Conservation (phyloP, 768 basidiomycete species). For the Lactarius pseudohatsudake region DNA sequence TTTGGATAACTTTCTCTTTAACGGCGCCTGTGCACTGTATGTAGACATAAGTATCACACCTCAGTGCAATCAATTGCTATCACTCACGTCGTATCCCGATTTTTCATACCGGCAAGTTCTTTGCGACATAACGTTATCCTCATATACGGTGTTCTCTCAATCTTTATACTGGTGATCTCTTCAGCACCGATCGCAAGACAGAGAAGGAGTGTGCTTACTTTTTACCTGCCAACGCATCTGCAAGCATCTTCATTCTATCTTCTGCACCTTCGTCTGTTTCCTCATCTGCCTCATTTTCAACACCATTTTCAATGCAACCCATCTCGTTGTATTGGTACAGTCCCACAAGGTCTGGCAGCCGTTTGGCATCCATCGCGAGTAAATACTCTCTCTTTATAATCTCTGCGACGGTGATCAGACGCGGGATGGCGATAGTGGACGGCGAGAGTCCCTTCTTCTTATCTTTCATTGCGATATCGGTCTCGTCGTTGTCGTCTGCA, state of each 20-base stretch:
- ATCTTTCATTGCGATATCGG: neutral
- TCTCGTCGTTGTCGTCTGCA: conserved; percentile 3
- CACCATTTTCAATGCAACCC: conserved; percentile 50
- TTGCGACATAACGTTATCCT: conserved; percentile 58
- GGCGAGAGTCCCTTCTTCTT: conserved; percentile 35
- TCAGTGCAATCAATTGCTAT: neutral
- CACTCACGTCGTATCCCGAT: conserved; percentile 53
- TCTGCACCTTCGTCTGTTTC: conserved; percentile 40
- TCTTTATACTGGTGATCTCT: conserved; percentile 10
- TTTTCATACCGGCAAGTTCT: conserved; percentile 38
- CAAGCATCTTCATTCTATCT: conserved; percentile 30
- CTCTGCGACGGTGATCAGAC: conserved; percentile 75
- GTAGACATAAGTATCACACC: neutral
- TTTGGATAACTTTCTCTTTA: conserved; percentile 53
- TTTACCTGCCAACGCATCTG: conserved; percentile 54
- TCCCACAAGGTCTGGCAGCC: conserved; percentile 40
- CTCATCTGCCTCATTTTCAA: conserved; percentile 30
- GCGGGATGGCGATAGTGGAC: conserved; percentile 49
- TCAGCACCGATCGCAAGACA: neutral
- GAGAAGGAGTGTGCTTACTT: conserved; percentile 45
- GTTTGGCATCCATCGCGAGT: conserved; percentile 45
- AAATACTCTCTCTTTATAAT: conserved; percentile 83
- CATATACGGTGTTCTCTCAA: conserved; percentile 61
- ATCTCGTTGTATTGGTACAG: conserved; percentile 79
- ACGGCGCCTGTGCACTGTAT: conserved; percentile 57